Evolutionary conservation across 768 basidiomycete genomes (phyloP), one percentile per base, ranked within the genome.

Genomic region (Suillus discolor): DNA sequence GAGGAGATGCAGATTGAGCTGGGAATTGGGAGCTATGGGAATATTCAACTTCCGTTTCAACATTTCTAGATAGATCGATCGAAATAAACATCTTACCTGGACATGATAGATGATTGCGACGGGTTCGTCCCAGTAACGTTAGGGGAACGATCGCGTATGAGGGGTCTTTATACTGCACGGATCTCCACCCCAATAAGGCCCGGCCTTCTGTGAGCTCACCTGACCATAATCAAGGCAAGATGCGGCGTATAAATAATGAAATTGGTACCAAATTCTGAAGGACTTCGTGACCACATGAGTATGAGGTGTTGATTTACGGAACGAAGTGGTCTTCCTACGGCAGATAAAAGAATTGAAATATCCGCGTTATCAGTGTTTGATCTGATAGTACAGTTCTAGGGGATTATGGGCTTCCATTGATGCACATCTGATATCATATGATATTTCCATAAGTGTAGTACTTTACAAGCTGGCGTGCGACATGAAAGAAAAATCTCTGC

Each of bases 1-100:
- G 80, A 25, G 85, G 84, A 6, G 88, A 88, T 16, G 79, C 71
- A 18, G 83, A 82, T 68, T 83, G 83, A 59, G 65, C 74, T n/a
- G 68, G 71, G 65, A 66, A 67, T 73, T 67, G 63, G 39, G 59
- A 31, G 15, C 62, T 59, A 61, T 2, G 7, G 28, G n/a, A 7
- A 8, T 20, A 31, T 59, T 60, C 25, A 60, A 18, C 18, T 20
- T 34, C 20, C 20, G 1, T 41, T 55, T 23, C 18, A 20, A 11
- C 39, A 31, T n/a, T 45, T 13, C 45, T 31, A 28, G 39, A 28
- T 44, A 18, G n/a, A 42, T 20, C 28, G 16, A 45, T 45, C 6
- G 3, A 65, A 62, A 15, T 36, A 36, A 55, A n/a, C 34, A 20
- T 6, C 59, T 60, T 60, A 60, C 59, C 41, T 60, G 18, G 41